Evolutionary conservation across 73 alveolate genomes (phyloP), one percentile per base, ranked within the genome.

Genomic region (Paramecium sonneborni): DNA sequence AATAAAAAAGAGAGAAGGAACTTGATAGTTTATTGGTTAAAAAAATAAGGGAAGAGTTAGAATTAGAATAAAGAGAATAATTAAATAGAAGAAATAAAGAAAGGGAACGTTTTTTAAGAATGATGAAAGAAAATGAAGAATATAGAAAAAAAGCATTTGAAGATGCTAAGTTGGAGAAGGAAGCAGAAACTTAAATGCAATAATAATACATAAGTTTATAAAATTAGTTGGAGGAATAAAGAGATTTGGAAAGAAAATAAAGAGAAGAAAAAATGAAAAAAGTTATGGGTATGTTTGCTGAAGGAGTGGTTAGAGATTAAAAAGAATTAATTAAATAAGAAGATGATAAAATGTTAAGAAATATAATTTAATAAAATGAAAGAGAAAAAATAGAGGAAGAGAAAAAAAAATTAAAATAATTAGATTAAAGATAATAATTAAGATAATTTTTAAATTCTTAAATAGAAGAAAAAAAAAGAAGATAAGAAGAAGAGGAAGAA

Each of bases 111-210:
- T 82, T 88, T 39, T 52, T 82, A 44, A 69, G 87, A 32, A 88
- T 88, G 94, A 88, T 88, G 94, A 88, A 88, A 55, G 94, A 88
- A 88, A 88, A 88, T 30, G 94, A 88, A 24, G 94, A 88, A 5
- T 88, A 39, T 88, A 88, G 94, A 72, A 88, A 69, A 8, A 88
- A 88, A 28, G 85, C 94, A n/a, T 76, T 69, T 21, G 87, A 88
- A n/a, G 94, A 88, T 56, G 94, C 94, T 24, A 70, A 82, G 55
- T 34, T 9, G 56, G 94, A 88, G 56, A 88, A 88, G 43, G 89
- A 76, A 18, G 70, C 79, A 35, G 94, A 88, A 57, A 88, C 76
- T 15, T 37, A 82, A 69, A 76, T 88, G 79, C 88, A 88, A 69
- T 23, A 88, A 70, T 41, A 88, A 44, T 88, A 88, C 18, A 88